Evolutionary conservation across 495 filamentous ascomycete species (phyloP), one percentile per base, ranked within the genome.

Genomic region (Tetracladium setigerum): DNA sequence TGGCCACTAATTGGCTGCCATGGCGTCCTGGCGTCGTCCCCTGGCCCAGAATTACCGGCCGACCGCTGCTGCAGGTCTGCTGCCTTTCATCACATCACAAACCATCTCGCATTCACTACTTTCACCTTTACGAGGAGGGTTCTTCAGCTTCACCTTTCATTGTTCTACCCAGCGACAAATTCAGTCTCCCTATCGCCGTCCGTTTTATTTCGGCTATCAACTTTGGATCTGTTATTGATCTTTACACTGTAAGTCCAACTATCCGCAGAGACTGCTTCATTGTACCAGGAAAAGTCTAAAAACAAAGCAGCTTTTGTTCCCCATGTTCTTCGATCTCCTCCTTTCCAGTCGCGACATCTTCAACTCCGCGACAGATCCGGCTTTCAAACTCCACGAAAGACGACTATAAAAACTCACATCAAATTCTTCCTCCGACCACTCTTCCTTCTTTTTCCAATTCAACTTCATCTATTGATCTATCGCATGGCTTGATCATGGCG

Each of bases 401-500:
- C 22, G 22, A 7, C 7, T 27, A 27, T 27, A 27, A 7, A n/a
- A 27, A 27, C 7, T 27, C 22, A 27, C 22, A 7, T 7, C 22
- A 27, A 27, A 37, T 32, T 12, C 19, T 2, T 41, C 38, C 12
- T 22, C 12, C 34, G 16, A 38, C 24, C 5, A 41, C 32, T n/a
- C 34, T 30, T n/a, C 13, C n/a, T n/a, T 42, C 30, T n/a, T 12
- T 22, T 13, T 15, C 37, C 33, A 56, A 49, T 56, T 56, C 43
- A 33, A n/a, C n/a, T n/a, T 31, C 31, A 12, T 7, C 30, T 3
- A 27, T 27, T 27, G 7, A 3, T 27, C 22, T 27, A 34, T 35
- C 39, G 64, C 67, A 79, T 79, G 74, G 74, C 71, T 65, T 55
- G 56, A 69, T 63, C 64, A 79, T 79, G 74, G 67, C 74, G 57